Percentiles rank a stretch among this genome's conserved stretches.
Conservation (phyloP, 495 filamentous ascomycete genomes). For the Collariella sp. region DNA sequence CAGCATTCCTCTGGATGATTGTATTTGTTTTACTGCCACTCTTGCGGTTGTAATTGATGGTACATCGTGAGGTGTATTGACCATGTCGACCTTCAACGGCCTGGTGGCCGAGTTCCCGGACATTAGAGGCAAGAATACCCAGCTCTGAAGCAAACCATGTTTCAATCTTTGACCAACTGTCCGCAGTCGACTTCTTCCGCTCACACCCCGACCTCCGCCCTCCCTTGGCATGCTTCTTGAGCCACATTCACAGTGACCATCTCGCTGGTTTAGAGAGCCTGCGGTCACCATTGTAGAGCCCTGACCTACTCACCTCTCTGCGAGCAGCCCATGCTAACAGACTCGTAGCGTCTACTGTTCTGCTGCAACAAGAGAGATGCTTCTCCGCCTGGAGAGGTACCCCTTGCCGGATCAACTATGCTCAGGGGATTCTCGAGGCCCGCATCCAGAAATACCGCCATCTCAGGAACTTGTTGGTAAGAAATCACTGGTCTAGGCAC, state of each 20-base stretch:
- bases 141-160: not conserved
- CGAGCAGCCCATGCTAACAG: not conserved
- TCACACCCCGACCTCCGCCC: slow-evolving; percentile 43
- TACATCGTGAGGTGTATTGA: not conserved
- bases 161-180: not conserved
- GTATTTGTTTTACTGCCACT: no score
- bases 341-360: slow-evolving; percentile 69
- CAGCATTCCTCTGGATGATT: no score
- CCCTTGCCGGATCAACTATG: slow-evolving; percentile 72
- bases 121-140: slow-evolving; percentile 43
- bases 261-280: slow-evolving; percentile 72
- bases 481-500: not conserved
- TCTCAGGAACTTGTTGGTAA: slow-evolving; percentile 57
- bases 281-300: slow-evolving; percentile 58
- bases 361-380: slow-evolving; percentile 67
- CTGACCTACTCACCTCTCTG: not conserved
- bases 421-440: slow-evolving; percentile 65
- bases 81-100: slow-evolving; percentile 36
- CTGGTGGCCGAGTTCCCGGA: slow-evolving; percentile 54
- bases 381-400: slow-evolving; percentile 67
- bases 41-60: not conserved
- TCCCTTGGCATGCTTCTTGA: slow-evolving; percentile 81
- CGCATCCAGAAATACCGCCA: slow-evolving; percentile 63
- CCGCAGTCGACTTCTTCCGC: slow-evolving; percentile 76
- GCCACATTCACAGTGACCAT: slow-evolving; percentile 91